Percentiles rank a stretch among this genome's conserved stretches.
These are phyloP conservation scores for Trichoderma pleuroti DNA, from an alignment of 2,329 filamentous ascomycete genomes.

Conservation along the genomic window DNA sequence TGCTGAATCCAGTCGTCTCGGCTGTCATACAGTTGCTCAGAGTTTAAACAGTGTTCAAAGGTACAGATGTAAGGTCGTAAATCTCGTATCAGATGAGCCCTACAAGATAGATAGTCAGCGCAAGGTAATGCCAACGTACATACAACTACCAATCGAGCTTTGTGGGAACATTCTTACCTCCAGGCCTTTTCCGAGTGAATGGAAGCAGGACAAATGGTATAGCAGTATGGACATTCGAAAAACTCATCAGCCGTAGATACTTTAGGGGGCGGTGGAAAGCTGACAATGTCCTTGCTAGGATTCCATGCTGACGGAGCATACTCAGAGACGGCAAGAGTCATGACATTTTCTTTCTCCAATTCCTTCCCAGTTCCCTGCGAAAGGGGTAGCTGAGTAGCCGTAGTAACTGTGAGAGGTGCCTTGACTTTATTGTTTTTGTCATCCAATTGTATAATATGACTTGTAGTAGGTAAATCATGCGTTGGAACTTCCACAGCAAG, in stretches of 20 bases:
- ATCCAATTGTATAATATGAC: background rate
- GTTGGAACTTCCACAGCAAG: background rate
- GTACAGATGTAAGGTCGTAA: conserved; percentile 13
- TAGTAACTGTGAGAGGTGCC: background rate
- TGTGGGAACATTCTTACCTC: background rate
- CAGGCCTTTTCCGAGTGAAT: conserved; percentile 6
- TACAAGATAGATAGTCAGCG: background rate
- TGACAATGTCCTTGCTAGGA: conserved; percentile 8
- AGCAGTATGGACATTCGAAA: conserved; percentile 17
- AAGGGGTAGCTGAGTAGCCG: background rate
- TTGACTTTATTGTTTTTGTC: background rate
- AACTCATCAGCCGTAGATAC: background rate
- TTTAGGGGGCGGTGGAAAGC: conserved; percentile 4
- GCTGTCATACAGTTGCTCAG: conserved; percentile 7
- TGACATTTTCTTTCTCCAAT: background rate
- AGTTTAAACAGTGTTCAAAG: background rate
- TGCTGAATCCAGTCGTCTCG: conserved; percentile 13
- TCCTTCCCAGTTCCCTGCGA: background rate
- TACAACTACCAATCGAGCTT: background rate
- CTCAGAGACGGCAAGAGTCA: background rate
- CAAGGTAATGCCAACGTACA: fast-evolving
- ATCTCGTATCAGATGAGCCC: conserved; percentile 15
- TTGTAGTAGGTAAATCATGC: background rate
- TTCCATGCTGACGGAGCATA: conserved; percentile 13
- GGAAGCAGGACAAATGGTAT: conserved; percentile 1